Evolutionary conservation across 2,329 filamentous ascomycete genomes (phyloP).

Genomic region (Cryphonectria naterciae): DNA sequence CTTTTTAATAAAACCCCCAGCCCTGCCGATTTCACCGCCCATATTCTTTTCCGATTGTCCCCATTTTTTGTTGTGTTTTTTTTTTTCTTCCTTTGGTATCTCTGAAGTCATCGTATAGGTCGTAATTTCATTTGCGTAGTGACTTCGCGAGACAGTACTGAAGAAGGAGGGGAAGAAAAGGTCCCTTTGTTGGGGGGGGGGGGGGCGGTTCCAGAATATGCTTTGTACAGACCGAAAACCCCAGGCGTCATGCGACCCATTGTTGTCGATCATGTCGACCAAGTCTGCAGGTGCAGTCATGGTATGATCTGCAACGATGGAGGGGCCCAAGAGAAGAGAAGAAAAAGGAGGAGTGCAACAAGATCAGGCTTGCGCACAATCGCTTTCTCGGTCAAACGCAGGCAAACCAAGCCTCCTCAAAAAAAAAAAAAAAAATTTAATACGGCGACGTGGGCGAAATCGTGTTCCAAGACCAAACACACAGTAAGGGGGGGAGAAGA

Average conservation of each 20-base stretch:
- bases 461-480: background rate
- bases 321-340: background rate
- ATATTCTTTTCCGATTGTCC: background rate
- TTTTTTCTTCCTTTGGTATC: background rate
- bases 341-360: background rate
- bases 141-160: slow-evolving; percentile 8
- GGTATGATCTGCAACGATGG: background rate
- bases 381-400: background rate
- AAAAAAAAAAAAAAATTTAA: background rate
- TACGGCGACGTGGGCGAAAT: background rate
- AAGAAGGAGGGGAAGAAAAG: slow-evolving; percentile 2
- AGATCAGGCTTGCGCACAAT: background rate
- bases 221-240: slow-evolving; percentile 6
- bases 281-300: background rate
- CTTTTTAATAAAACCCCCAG: background rate
- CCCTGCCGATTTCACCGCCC: background rate
- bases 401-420: too few species aligned
- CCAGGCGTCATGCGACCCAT: background rate
- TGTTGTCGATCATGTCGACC: background rate
- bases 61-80: background rate
- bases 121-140: slow-evolving; percentile 12
- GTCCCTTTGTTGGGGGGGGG: background rate
- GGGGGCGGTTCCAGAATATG: background rate
- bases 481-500: background rate
- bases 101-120: slow-evolving; percentile 14